Conservation (phyloP, 306 rosid species). For the Lathyrus tuberosus region DNA sequence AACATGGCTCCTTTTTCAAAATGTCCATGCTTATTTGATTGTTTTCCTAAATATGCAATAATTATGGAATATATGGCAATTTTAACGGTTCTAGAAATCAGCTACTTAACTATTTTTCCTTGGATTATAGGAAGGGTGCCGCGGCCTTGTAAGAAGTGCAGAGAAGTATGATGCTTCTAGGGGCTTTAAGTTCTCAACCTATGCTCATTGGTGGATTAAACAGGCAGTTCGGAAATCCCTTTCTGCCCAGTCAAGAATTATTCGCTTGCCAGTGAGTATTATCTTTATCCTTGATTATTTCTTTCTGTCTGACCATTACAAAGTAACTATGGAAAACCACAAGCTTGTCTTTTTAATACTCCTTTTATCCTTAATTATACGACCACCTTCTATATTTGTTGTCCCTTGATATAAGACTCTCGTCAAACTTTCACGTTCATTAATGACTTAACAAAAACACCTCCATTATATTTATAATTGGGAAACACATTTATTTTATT, state of each 20-base stretch:
- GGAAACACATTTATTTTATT: too few species aligned
- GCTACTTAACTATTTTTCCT: slow-evolving; percentile 20
- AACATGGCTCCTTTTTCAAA: background rate
- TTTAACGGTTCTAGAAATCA: slow-evolving; percentile 21
- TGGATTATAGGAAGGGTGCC: slow-evolving; percentile 84
- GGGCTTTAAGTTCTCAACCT: slow-evolving; percentile 98
- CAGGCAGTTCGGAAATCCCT: slow-evolving; percentile 89
- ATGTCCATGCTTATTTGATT: background rate
- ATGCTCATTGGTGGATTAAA: slow-evolving; percentile 99
- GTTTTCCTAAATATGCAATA: slow-evolving; percentile 9
- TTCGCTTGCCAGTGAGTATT: slow-evolving; percentile 89
- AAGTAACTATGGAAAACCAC: slow-evolving; percentile 4
- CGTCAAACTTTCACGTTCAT: too few species aligned
- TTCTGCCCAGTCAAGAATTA: slow-evolving; percentile 84
- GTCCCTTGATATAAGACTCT: too few species aligned
- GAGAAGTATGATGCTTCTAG: slow-evolving; percentile 95
- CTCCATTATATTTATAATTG: too few species aligned
- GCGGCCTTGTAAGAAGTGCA: slow-evolving; percentile 91
- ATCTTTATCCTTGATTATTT: slow-evolving; percentile 17
- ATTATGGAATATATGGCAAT: slow-evolving; percentile 17
- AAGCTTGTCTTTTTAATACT: slow-evolving; percentile 22
- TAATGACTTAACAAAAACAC: too few species aligned
- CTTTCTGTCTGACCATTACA: background rate
- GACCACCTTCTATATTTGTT: too few species aligned
- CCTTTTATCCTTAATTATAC: too few species aligned